Conservation (phyloP, 257 asterid species). For the Lantana camara region DNA sequence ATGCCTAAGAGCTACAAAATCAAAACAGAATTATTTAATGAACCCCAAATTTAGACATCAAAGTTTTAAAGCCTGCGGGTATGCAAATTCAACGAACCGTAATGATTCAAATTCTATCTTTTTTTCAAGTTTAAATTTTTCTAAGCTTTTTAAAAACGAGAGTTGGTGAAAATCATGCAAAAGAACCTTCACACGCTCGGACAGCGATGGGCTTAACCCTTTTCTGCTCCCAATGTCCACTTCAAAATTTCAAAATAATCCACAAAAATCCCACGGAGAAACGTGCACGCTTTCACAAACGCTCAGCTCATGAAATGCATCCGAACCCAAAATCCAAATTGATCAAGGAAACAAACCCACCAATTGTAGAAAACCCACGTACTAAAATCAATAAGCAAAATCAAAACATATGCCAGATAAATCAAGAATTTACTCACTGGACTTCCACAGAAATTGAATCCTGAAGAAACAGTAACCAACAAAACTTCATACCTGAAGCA, state of each 20-base stretch:
- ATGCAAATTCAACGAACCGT: neutral
- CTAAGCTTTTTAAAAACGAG: no score
- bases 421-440: neutral
- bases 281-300: neutral
- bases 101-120: neutral
- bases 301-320: conserved; percentile 22
- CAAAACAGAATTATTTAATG: neutral
- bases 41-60: conserved; percentile 4
- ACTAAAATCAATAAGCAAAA: neutral
- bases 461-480: neutral
- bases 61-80: neutral
- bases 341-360: neutral
- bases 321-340: neutral
- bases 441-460: neutral
- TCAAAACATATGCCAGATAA: conserved; percentile 1
- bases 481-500: conserved; percentile 20
- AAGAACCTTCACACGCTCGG: neutral
- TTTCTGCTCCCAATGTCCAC: neutral
- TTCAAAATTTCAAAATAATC: neutral
- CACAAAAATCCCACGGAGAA: neutral
- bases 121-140: no score
- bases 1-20: conserved; percentile 52
- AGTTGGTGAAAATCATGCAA: neutral
- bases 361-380: neutral
- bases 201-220: conserved; percentile 7